Evolutionary conservation across 352 stramenopile genomes (phyloP), one percentile per base, ranked within the genome.

Genomic region (Pythium utonaiense): DNA sequence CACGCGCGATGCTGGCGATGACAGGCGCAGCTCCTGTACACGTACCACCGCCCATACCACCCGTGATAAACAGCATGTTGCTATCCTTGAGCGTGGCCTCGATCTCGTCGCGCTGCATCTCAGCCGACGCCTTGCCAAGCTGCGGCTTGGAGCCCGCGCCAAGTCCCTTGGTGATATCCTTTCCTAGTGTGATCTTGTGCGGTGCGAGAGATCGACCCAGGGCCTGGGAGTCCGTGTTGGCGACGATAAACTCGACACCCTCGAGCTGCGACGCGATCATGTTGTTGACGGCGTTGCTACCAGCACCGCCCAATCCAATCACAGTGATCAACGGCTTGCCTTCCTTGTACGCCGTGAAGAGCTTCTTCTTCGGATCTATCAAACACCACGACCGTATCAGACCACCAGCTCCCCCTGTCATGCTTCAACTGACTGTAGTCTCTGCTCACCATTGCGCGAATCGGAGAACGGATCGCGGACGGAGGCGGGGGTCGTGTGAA

Each of bases 31-130:
- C 96, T 45, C 96, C 91, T 22, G 86, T 95, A 54, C 91, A 96
- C 0, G 93, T 98, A 47, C 93, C 89, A 50, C 83, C 87, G n/a
- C 85, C 83, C 96, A 99, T 98, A 5, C 96, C 95, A 33, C 91
- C 93, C 3, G 96, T 98, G 48, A 98, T 93, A 67, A 98, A 98
- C 31, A 98, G 79, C 78, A 99, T 92, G 78, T 99, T 97, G 54
- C 93, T 94, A 52, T 95, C 92, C 52, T 89, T 61, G 22, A 98
- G 77, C 62, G 96, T 88, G 10, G 74, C 63, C n/a, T 88, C 73
- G 53, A 99, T 97, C 52, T 98, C 93, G 5, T 79, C 78, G 6
- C 77, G 72, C 62, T 93, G 91, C 71, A 97, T 82, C 66, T 96
- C 78, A 3, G 93, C 93, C 12, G 93, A 92, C 17, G 67, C 71